Conservation (phyloP, 164 flowering plant genomes). For the Cinnamomum micranthum region DNA sequence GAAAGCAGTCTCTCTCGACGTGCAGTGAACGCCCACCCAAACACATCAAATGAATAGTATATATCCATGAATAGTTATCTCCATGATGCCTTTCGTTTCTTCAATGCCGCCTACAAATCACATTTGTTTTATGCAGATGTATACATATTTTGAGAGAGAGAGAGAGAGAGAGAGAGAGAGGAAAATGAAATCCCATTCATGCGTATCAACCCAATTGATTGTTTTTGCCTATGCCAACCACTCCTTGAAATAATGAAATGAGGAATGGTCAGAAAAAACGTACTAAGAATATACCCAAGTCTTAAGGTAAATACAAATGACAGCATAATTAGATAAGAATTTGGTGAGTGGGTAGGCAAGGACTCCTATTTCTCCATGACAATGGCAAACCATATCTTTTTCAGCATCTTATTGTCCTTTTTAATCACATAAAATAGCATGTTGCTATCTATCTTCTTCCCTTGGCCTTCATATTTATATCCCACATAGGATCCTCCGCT, state of each 20-base stretch:
- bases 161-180: background rate
- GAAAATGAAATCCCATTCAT: background rate
- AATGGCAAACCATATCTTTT: slow-evolving; percentile 23
- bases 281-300: background rate
- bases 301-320: slow-evolving; percentile 19
- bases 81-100: slow-evolving; percentile 6
- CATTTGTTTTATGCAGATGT: background rate
- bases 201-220: background rate
- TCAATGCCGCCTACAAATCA: slow-evolving; percentile 4
- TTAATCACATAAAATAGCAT: slow-evolving; percentile 10
- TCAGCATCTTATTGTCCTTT: slow-evolving; percentile 27
- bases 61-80: slow-evolving; percentile 14
- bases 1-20: slow-evolving; percentile 8
- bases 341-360: slow-evolving; percentile 5
- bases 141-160: background rate
- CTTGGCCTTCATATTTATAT: slow-evolving; percentile 9
- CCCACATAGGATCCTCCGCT: slow-evolving; percentile 26
- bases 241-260: slow-evolving; percentile 9
- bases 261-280: slow-evolving; percentile 13
- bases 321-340: slow-evolving; percentile 12
- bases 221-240: background rate
- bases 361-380: slow-evolving; percentile 13
- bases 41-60: slow-evolving; percentile 7
- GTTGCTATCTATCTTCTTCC: slow-evolving; percentile 8
- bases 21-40: slow-evolving; percentile 8